Percentiles rank a stretch among this genome's conserved stretches.
These are phyloP conservation scores for Exutisphaerella laricina DNA, from an alignment of 2,329 filamentous ascomycete genomes.

Conservation along the genomic window DNA sequence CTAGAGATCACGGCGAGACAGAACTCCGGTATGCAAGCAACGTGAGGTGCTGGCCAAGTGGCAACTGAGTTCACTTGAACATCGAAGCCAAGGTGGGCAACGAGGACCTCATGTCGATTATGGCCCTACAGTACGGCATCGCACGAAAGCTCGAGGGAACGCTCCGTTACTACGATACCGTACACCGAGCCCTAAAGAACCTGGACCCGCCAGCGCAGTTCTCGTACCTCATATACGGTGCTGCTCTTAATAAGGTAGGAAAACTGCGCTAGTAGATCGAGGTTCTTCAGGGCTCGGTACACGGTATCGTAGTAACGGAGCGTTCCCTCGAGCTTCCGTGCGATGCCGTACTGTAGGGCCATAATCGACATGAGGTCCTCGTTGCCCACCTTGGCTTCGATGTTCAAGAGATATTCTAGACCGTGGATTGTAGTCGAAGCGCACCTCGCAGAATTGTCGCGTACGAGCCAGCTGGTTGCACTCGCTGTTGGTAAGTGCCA, in stretches of 20 bases:
- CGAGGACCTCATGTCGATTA: too few relatives aligned
- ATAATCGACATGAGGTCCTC: neutral
- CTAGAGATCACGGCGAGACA: neutral
- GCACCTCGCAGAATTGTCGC: neutral
- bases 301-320: neutral
- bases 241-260: too few relatives aligned
- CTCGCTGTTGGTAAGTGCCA: conserved; percentile 1
- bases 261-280: too few relatives aligned
- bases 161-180: too few relatives aligned
- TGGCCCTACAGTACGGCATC: too few relatives aligned
- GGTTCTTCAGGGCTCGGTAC: neutral
- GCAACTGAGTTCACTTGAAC: neutral
- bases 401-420: neutral
- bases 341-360: neutral
- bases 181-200: too few relatives aligned
- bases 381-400: too few relatives aligned
- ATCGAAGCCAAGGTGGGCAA: too few relatives aligned
- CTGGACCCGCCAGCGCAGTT: too few relatives aligned
- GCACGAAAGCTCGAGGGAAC: too few relatives aligned
- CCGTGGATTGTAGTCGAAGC: neutral
- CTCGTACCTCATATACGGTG: too few relatives aligned
- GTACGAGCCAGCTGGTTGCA: conserved; percentile 4
- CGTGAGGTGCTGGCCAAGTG: neutral
- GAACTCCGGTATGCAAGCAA: neutral
- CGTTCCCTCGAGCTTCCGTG: too few relatives aligned